Conservation (phyloP, 306 rosid genomes). For the Oemleria cerasiformis region DNA sequence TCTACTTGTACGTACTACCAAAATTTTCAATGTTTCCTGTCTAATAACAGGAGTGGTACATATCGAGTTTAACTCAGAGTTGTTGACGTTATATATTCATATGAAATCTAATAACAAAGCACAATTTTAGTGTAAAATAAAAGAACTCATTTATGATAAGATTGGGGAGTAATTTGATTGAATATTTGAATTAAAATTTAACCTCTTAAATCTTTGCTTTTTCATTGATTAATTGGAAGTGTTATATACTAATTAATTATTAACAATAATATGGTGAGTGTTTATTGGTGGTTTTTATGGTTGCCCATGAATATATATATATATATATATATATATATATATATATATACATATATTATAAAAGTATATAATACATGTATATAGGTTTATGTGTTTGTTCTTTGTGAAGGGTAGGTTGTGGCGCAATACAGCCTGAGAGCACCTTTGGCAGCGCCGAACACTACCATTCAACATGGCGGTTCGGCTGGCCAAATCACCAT, state of each 20-base stretch:
- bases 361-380: neutral
- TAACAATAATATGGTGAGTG: neutral
- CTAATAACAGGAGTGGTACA: no score
- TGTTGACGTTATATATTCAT: no score
- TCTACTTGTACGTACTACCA: no score
- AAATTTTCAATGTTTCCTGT: no score
- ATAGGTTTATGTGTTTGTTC: neutral
- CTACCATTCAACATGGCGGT: slow-evolving; percentile 12
- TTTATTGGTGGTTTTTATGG: neutral
- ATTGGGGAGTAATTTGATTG: neutral
- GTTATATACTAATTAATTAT: no score
- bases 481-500: slow-evolving; percentile 45
- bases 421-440: slow-evolving; percentile 34
- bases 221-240: neutral
- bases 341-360: no score
- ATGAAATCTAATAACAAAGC: no score
- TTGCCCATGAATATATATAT: no score
- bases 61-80: no score
- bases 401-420: slow-evolving; percentile 38
- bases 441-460: slow-evolving; percentile 28
- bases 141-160: neutral
- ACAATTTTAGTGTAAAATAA: no score
- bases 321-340: no score
- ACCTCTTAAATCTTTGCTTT: no score
- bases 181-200: neutral